Percentiles rank a stretch among this genome's conserved stretches.
phyloP scores from a whole-genome alignment of 1,284 basidiomycete species.

The Trametes hirsuta region DNA sequence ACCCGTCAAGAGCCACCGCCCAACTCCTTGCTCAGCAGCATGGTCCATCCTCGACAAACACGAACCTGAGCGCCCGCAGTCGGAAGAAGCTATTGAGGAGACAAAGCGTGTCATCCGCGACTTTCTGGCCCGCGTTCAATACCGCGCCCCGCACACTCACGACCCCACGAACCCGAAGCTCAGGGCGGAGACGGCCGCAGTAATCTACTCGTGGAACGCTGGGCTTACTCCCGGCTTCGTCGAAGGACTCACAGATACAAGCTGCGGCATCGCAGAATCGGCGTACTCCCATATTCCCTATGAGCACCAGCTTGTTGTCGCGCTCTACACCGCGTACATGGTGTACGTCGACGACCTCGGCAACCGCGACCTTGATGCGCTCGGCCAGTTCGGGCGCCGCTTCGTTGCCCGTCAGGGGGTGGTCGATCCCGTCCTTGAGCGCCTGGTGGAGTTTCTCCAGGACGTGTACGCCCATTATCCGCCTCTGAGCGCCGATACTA shows the following conservation, averaged over 20 bases:
- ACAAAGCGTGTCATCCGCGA: neutral
- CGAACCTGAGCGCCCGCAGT: too few relatives aligned
- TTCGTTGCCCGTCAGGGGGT: neutral
- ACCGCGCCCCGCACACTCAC: neutral
- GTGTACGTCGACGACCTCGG: constrained; percentile 8
- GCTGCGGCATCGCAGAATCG: neutral
- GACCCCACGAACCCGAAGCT: neutral
- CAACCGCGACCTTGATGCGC: neutral
- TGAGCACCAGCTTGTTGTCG: neutral
- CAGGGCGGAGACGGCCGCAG: neutral
- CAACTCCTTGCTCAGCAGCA: too few relatives aligned
- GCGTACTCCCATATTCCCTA: neutral
- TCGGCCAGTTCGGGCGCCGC: neutral
- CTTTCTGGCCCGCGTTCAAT: neutral
- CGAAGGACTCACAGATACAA: neutral
- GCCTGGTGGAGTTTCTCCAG: neutral
- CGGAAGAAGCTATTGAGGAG: neutral
- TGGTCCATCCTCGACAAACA: too few relatives aligned
- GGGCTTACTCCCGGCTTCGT: neutral
- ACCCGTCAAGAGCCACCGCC: too few relatives aligned
- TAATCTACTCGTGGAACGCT: neutral
- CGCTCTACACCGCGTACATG: neutral
- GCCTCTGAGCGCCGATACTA: neutral
- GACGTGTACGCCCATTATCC: constrained; percentile 4
- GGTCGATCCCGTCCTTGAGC: constrained; percentile 7